These are phyloP conservation scores for Intubia oerlemansii DNA, from an alignment of 2,329 filamentous ascomycete species.

Conservation along the genomic window DNA sequence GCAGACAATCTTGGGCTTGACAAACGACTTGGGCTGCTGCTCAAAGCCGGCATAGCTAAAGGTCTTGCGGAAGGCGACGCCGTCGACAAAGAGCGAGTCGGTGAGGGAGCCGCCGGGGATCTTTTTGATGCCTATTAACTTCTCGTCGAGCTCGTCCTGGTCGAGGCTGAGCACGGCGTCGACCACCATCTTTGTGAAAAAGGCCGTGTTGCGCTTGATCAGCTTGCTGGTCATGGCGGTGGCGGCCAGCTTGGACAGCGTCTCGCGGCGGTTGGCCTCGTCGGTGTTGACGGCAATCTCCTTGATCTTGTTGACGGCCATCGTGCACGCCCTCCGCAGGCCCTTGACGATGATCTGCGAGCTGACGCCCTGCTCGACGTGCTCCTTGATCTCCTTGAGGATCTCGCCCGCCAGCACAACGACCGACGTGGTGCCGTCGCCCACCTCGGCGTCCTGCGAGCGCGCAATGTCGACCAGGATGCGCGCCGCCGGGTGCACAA, in stretches of 20 bases:
- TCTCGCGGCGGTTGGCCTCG: constrained; percentile 70
- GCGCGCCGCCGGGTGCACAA: constrained; percentile 89
- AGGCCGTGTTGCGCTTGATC: constrained; percentile 88
- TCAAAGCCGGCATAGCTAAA: constrained; percentile 98
- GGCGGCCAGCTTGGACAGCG: constrained; percentile 67
- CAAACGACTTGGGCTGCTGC: constrained; percentile 93
- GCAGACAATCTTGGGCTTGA: constrained; percentile 87
- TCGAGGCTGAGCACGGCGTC: constrained; percentile 89
- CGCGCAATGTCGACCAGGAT: constrained; percentile 96
- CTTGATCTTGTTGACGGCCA: constrained; percentile 98
- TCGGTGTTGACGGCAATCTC: constrained; percentile 80
- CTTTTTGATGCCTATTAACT: constrained; percentile 95
- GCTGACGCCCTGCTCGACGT: constrained; percentile 91
- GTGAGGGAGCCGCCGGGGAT: constrained; percentile 90
- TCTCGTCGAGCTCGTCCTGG: constrained; percentile 93
- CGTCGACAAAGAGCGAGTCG: constrained; percentile 91
- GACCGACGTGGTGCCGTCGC: constrained; percentile 92
- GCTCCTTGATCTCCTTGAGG: constrained; percentile 86
- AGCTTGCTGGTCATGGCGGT: constrained; percentile 99
- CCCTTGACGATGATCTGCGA: constrained; percentile 97
- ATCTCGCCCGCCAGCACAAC: constrained; percentile 96
- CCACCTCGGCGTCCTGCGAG: constrained; percentile 97
- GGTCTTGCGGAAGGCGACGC: constrained; percentile 98
- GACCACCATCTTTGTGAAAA: constrained; percentile 99
- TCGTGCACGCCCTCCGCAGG: constrained; percentile 61